Evolutionary conservation across 2,329 filamentous ascomycete genomes (phyloP).

Genomic region (Tympanopsis confertula): DNA sequence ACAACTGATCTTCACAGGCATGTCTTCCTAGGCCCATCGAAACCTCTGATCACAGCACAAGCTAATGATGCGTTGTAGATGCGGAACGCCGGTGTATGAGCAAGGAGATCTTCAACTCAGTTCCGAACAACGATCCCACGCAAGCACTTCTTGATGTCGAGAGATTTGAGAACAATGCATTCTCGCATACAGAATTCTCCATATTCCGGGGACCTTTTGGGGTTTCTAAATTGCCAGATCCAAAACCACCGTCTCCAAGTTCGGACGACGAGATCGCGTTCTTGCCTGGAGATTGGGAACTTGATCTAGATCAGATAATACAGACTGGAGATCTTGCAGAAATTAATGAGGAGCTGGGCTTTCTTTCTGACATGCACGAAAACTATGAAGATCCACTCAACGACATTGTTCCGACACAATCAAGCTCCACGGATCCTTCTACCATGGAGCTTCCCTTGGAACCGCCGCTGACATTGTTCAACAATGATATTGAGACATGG

Average conservation of each 20-base stretch:
- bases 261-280: background rate
- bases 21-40: background rate
- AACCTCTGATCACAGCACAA: background rate
- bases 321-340: background rate
- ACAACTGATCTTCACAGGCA: background rate
- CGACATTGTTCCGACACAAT: background rate
- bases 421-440: background rate
- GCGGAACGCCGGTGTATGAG: background rate
- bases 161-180: background rate
- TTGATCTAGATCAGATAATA: background rate
- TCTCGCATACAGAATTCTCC: background rate
- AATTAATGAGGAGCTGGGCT: background rate
- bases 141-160: background rate
- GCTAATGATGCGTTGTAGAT: too few relatives aligned
- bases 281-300: too few relatives aligned
- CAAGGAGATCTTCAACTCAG: background rate
- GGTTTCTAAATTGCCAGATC: background rate
- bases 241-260: background rate
- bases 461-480: background rate
- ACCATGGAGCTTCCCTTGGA: background rate
- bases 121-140: background rate
- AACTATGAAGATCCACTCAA: background rate
- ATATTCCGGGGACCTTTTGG: background rate
- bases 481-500: background rate
- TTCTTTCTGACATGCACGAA: too few relatives aligned